These are phyloP conservation scores for Rossbeevera mucosa DNA, from an alignment of 768 basidiomycete genomes.

Conservation along the genomic window DNA sequence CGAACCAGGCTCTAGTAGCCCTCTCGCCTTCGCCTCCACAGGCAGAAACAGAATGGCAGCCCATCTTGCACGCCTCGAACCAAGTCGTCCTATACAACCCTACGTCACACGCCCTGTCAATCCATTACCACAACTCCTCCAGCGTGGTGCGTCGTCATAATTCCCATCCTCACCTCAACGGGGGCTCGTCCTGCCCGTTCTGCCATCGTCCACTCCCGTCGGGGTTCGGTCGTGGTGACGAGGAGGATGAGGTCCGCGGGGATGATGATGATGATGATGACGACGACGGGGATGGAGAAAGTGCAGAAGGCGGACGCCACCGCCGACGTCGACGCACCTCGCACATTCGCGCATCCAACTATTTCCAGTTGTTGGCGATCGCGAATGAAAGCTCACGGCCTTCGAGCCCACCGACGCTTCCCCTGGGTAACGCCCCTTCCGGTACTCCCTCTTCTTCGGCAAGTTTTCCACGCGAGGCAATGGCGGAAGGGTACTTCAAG, in stretches of 20 bases:
- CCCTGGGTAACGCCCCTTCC: slow-evolving; percentile 18
- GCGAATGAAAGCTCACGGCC: slow-evolving; percentile 62
- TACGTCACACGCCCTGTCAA: slow-evolving; percentile 75
- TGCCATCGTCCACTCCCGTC: slow-evolving; percentile 60
- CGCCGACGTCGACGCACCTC: slow-evolving; percentile 30
- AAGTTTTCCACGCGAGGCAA: slow-evolving; percentile 58
- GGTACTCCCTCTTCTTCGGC: slow-evolving; percentile 13
- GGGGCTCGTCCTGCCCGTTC: slow-evolving; percentile 56
- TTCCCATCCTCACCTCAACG: slow-evolving; percentile 17
- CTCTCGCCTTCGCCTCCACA: slow-evolving; percentile 10
- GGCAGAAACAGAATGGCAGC: slow-evolving; percentile 53
- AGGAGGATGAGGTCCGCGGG: not conserved
- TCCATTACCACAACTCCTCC: slow-evolving; percentile 37
- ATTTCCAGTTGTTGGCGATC: slow-evolving; percentile 73
- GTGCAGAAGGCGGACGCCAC: slow-evolving; percentile 26
- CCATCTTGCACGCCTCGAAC: slow-evolving; percentile 78
- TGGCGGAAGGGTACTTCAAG: slow-evolving; percentile 92
- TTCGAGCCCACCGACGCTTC: slow-evolving; percentile 40
- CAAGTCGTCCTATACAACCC: slow-evolving; percentile 88
- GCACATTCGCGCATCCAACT: slow-evolving; percentile 62
- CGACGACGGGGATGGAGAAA: not conserved
- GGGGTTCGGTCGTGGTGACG: slow-evolving; percentile 33
- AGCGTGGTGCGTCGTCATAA: not conserved
- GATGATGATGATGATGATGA: not conserved
- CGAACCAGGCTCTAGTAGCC: slow-evolving; percentile 28